phyloP scores from a whole-genome alignment of 768 basidiomycete genomes.

The Leccinum longicurvipes region DNA sequence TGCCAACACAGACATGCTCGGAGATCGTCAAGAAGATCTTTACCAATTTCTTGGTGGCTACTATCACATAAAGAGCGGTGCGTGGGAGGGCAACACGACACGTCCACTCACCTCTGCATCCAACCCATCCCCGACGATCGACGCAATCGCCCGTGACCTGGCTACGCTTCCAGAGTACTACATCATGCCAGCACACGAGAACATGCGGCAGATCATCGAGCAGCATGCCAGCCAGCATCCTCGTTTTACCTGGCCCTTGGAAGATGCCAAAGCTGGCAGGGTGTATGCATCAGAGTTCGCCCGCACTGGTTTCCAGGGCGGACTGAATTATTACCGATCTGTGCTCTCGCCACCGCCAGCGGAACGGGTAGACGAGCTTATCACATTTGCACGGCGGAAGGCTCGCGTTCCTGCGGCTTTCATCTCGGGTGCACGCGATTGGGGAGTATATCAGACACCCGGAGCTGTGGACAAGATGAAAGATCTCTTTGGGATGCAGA shows the following conservation, averaged over 20 bases:
- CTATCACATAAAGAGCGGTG: constrained; percentile 54
- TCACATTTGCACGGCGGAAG: constrained; percentile 42
- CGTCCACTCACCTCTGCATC: constrained; percentile 36
- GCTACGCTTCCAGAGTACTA: constrained; percentile 55
- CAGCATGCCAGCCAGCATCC: constrained; percentile 32
- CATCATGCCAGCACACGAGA: constrained; percentile 52
- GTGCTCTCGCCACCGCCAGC: constrained; percentile 30
- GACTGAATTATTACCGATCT: constrained; percentile 54
- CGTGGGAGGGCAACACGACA: constrained; percentile 44
- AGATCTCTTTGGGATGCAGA: constrained; percentile 31
- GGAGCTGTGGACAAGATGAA: constrained; percentile 46
- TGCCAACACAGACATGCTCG: constrained; percentile 45
- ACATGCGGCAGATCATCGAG: constrained; percentile 49
- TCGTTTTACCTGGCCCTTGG: constrained; percentile 42
- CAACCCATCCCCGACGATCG: constrained; percentile 17
- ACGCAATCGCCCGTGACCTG: constrained; percentile 31
- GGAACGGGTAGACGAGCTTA: constrained; percentile 38
- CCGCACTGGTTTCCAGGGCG: constrained; percentile 62
- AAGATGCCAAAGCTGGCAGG: constrained; percentile 38
- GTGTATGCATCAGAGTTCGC: constrained; percentile 49
- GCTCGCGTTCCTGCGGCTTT: constrained; percentile 56
- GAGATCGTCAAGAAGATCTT: constrained; percentile 17
- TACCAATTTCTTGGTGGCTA: constrained; percentile 23
- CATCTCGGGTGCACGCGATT: constrained; percentile 53
- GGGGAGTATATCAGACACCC: constrained; percentile 58